Base-by-base conservation (phyloP, 129 eudicot species). In the Arctium lappa region DNA sequence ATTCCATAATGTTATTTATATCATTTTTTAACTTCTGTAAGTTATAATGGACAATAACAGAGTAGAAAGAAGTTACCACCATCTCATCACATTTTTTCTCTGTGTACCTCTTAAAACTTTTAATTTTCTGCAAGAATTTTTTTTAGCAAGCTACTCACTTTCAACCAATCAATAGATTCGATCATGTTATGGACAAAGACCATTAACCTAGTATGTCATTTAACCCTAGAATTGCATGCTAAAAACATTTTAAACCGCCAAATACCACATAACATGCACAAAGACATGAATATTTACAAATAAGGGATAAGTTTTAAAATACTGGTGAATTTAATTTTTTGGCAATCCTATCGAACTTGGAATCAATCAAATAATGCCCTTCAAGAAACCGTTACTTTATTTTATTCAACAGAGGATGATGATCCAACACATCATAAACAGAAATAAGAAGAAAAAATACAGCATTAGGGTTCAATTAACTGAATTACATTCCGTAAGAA, bases 1-100 rank as follows among this genome's bases (percentile, higher is more conserved):
- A 66, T 66, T 66, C 71, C 71, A 66, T 66, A 29, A 73, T 30
- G 79, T 8, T 39, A 75, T 44, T 74, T 75, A 22, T 74, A 75
- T 22, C 39, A 74, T n/a, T 38, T 22, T 22, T n/a, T 44, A 75
- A 74, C 65, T 30, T 46, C 50, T 30, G 15, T 30, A 29, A 29
- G 12, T 0, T 29, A 66, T 16, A 56, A 74, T 29, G n/a, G 3
- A 8, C 38, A 75, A 46, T 29, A 44, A 27, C 66, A 44, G 11
- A 29, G 66, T 46, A 42, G 9, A 74, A 37, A 73, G 9, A 38
- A 13, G 31, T 38, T 37, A 38, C 15, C 6, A 6, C 50, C 31
- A 8, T 46, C 30, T 76, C 70, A 53, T 76, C 80, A 76, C 29
- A 31, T 30, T 48, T 50, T 22, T 34, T 31, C 69, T 75, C 7